Conservation (phyloP, 768 basidiomycete genomes). For the Tulasnella sp. region DNA sequence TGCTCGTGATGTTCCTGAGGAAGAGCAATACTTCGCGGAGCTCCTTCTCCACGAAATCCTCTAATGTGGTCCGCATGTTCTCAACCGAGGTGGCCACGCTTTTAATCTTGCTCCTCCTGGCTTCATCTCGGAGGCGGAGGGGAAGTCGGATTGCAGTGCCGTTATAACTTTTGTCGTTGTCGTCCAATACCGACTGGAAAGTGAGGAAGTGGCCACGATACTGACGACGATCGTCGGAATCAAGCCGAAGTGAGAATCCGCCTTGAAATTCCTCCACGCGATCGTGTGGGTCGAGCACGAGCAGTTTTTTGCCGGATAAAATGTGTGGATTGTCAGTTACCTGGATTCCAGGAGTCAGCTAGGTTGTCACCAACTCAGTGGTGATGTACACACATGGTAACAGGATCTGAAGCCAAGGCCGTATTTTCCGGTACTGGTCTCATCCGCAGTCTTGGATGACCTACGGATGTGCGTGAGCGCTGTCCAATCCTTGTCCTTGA, state of each 20-base stretch:
- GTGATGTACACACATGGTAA: neutral
- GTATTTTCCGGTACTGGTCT: neutral
- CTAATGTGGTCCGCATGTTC: constrained; percentile 35
- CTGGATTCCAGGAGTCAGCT: neutral
- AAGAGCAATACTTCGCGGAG: constrained; percentile 1
- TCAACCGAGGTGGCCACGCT: constrained; percentile 32
- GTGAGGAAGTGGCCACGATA: neutral
- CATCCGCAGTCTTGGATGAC: constrained; percentile 2
- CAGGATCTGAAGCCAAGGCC: neutral
- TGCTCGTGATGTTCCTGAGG: constrained; percentile 14
- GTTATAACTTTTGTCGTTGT: constrained; percentile 15
- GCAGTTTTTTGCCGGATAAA: neutral
- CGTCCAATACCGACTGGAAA: neutral
- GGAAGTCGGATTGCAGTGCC: constrained; percentile 41
- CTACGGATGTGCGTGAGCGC: neutral
- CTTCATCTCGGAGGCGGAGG: constrained; percentile 28
- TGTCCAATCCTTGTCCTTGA: neutral
- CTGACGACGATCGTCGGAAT: neutral
- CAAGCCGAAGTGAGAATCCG: neutral
- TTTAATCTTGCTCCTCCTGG: constrained; percentile 28
- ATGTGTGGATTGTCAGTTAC: constrained; percentile 7
- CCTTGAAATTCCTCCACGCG: neutral
- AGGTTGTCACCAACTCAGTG: neutral
- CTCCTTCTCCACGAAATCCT: constrained; percentile 9
- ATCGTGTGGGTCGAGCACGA: constrained; percentile 4